Percentiles rank a stretch among this genome's conserved stretches.
Evolutionary conservation across 371 early-diverging fungal species (phyloP).

Genomic region (Blastocladiella emersonii): DNA sequence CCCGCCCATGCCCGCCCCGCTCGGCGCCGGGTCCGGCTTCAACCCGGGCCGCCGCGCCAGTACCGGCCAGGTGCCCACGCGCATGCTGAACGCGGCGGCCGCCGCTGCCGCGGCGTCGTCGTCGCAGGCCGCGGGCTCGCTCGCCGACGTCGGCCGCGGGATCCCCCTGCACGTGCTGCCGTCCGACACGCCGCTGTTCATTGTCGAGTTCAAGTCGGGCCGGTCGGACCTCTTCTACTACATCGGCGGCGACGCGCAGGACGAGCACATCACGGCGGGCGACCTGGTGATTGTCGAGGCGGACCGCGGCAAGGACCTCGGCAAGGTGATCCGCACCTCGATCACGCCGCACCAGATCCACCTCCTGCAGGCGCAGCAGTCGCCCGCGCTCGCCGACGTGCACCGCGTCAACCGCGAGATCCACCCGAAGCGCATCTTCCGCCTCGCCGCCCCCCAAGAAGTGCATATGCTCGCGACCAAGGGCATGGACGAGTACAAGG

Average conservation of each 20-base stretch:
- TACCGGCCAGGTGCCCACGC: not conserved
- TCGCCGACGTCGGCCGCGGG: not conserved
- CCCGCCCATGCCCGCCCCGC: not conserved
- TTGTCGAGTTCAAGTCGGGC: conserved; percentile 78
- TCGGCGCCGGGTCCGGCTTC: not conserved
- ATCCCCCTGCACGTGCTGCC: conserved; percentile 8
- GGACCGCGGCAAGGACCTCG: conserved; percentile 89
- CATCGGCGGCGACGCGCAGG: conserved; percentile 25
- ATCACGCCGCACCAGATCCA: conserved; percentile 37
- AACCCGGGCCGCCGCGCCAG: not conserved
- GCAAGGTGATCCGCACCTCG: conserved; percentile 58
- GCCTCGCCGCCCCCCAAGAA: conserved; percentile 65
- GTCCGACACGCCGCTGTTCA: conserved; percentile 43
- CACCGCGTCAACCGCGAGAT: conserved; percentile 31
- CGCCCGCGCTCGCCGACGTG: conserved; percentile 10
- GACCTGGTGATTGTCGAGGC: conserved; percentile 89
- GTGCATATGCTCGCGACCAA: conserved; percentile 52
- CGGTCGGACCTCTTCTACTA: conserved; percentile 63
- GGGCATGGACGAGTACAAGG: conserved; percentile 73
- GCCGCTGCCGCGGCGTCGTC: not conserved
- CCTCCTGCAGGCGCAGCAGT: conserved; percentile 31
- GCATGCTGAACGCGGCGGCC: not conserved
- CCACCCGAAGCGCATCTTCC: conserved; percentile 71
- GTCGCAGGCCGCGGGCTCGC: not conserved
- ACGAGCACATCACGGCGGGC: conserved; percentile 35